phyloP scores from a whole-genome alignment of 495 filamentous ascomycete species.

The Daldinia bambusicola region DNA sequence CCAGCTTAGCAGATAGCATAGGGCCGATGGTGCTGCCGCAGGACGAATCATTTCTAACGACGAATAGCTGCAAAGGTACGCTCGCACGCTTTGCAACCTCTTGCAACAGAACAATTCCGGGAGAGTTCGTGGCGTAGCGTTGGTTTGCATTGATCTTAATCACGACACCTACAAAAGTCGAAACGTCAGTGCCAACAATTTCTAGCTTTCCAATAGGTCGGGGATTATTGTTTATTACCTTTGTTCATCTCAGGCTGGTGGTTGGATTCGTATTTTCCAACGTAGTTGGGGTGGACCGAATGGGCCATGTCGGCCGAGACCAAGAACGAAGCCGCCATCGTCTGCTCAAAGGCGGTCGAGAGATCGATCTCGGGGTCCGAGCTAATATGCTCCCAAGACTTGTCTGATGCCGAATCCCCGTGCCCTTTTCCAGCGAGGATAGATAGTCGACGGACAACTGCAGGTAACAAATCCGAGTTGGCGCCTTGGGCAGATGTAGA shows the following conservation, averaged over 20 bases:
- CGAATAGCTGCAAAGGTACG: conserved; percentile 93
- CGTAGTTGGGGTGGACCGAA: conserved; percentile 92
- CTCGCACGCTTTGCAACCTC: conserved; percentile 75
- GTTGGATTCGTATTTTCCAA: conserved; percentile 86
- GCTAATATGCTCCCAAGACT: conserved; percentile 63
- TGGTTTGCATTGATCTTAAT: conserved; percentile 99
- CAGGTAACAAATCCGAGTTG: conserved; percentile 88
- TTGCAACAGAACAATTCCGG: conserved; percentile 91
- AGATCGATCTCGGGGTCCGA: conserved; percentile 62
- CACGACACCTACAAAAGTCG: conserved; percentile 69
- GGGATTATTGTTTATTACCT: conserved; percentile 26
- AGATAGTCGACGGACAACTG: conserved; percentile 87
- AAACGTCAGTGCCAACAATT: neutral
- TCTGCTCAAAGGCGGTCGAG: conserved; percentile 91
- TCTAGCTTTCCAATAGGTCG: neutral
- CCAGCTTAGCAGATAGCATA: conserved; percentile 87
- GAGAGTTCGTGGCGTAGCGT: conserved; percentile 94
- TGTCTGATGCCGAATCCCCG: conserved; percentile 52
- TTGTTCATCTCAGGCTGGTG: conserved; percentile 96
- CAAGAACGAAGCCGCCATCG: conserved; percentile 89
- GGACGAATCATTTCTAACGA: conserved; percentile 92
- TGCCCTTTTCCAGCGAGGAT: conserved; percentile 69
- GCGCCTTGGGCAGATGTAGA: conserved; percentile 92
- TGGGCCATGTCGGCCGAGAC: conserved; percentile 98
- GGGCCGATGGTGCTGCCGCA: conserved; percentile 98